Base-by-base conservation (phyloP, 2,329 filamentous ascomycete genomes). In the Coniochaeta sp. region DNA sequence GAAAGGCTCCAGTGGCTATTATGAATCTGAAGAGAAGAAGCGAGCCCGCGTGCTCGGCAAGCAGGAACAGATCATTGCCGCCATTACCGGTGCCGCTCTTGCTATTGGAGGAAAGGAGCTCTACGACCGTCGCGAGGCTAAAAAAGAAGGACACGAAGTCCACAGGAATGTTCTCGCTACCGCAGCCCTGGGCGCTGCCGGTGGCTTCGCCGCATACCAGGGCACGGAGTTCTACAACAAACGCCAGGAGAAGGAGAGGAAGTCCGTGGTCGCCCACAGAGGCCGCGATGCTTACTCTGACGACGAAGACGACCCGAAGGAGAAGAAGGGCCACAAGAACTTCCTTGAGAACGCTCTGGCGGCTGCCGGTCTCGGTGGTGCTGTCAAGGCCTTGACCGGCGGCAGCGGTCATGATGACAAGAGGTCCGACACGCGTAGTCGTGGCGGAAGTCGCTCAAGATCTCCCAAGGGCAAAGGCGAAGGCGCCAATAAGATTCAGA, bases 21-120 rank as follows among this genome's bases (percentile, higher is more conserved):
- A 81, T 64, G 82, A 90, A 62, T 85, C 87, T 63, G 86, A 90
- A 61, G 76, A 79, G 63, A 71, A 73, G 60, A 75, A 76, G 64
- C 77, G 77, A 62, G 81, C 73, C 65, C 77, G 83, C 66, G 77
- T 81, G 62, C 74, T 87, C 62, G 80, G 80, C 62, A 83, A 86
- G 73, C 83, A 88, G 67, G 81, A 88, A 65, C 87, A 87, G 73
- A 85, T 88, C 64, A 79, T 87, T 55, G 85, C 85, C 24, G 86
- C 84, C n/a, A 79, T 88, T 36, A 81, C 83, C 38, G 86, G 86
- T 47, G 86, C 85, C 58, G 83, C 85, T 34, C 73, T 88, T 24
- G 82, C 84, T n/a, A 82, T 84, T 11, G 85, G 85, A 58, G 83
- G 83, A 58, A 88, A 89, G 72, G 86, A 89, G 69, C 72, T 88